Evolutionary conservation across 345 rosid species (phyloP).

Genomic region (Pistacia atlantica): DNA sequence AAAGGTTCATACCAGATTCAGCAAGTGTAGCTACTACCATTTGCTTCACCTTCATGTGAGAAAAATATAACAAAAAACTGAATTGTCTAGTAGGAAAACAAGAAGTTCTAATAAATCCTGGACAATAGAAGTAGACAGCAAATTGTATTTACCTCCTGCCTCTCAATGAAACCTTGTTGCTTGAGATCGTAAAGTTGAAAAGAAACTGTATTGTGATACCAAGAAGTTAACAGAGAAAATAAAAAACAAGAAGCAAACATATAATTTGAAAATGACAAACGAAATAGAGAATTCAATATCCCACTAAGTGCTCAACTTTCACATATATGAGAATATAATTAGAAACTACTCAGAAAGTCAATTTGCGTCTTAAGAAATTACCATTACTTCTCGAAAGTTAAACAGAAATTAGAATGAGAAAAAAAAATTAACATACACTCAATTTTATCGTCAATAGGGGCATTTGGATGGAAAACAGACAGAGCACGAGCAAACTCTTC

Average conservation of each 20-base stretch:
- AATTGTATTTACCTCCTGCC: slow-evolving; percentile 76
- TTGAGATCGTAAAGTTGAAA: slow-evolving; percentile 97
- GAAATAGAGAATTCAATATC: not conserved
- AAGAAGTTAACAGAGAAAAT: slow-evolving; percentile 11
- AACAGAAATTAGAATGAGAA: not conserved
- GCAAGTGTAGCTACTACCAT: slow-evolving; percentile 99
- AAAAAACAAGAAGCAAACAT: not conserved
- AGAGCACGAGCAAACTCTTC: slow-evolving; percentile 99
- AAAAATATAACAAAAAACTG: not conserved
- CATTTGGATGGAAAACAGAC: slow-evolving; percentile 97
- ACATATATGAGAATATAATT: not conserved
- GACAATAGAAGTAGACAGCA: too few relatives aligned
- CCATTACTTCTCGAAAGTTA: not conserved
- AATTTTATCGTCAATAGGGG: slow-evolving; percentile 93
- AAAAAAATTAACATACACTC: slow-evolving; percentile 52
- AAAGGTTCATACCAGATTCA: slow-evolving; percentile 98
- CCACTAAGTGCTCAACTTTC: slow-evolving; percentile 1
- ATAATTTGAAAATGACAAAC: not conserved
- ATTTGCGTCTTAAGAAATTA: not conserved
- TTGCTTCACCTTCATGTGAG: slow-evolving; percentile 79
- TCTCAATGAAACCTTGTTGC: slow-evolving; percentile 98
- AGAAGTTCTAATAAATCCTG: too few relatives aligned
- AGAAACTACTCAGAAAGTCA: not conserved
- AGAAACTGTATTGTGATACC: slow-evolving; percentile 63
- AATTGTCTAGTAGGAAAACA: not conserved